phyloP scores from a whole-genome alignment of 164 flowering plant genomes.

The Vitis rotundifolia region DNA sequence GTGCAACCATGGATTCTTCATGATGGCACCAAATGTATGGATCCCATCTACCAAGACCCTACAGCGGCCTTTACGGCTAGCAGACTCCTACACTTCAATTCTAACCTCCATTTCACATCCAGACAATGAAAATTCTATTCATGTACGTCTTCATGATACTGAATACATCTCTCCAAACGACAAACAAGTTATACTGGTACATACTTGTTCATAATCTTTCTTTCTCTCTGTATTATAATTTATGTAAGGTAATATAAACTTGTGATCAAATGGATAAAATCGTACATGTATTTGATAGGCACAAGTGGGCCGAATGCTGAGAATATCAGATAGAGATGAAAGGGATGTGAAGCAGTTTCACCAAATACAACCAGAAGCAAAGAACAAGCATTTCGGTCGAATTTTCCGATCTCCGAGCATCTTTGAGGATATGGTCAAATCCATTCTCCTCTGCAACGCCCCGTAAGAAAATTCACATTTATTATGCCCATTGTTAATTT shows the following conservation, averaged over 20 bases:
- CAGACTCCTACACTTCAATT: slow-evolving; percentile 7
- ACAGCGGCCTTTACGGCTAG: slow-evolving; percentile 21
- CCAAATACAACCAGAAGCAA: slow-evolving; percentile 14
- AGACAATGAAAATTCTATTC: neutral
- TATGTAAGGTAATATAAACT: too few relatives aligned
- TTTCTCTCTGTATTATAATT: too few relatives aligned
- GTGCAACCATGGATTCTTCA: slow-evolving; percentile 42
- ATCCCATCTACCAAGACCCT: slow-evolving; percentile 21
- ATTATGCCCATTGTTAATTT: neutral
- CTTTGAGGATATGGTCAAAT: slow-evolving; percentile 33
- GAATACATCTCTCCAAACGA: slow-evolving; percentile 2
- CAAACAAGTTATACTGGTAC: slow-evolving; percentile 16
- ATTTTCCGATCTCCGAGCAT: slow-evolving; percentile 32
- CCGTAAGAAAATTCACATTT: slow-evolving; percentile 8
- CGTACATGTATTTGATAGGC: slow-evolving; percentile 2
- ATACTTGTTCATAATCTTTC: neutral
- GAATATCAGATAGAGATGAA: slow-evolving; percentile 23
- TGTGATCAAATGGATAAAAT: too few relatives aligned
- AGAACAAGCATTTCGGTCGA: slow-evolving; percentile 17
- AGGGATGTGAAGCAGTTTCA: slow-evolving; percentile 25
- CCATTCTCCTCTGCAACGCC: slow-evolving; percentile 21
- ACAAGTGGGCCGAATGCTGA: slow-evolving; percentile 30
- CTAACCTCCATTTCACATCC: slow-evolving; percentile 20
- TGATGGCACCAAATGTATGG: slow-evolving; percentile 38
- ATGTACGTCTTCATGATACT: neutral